Base-by-base conservation (phyloP, 169 alveolate species). In the Sarcocystis neurona region DNA sequence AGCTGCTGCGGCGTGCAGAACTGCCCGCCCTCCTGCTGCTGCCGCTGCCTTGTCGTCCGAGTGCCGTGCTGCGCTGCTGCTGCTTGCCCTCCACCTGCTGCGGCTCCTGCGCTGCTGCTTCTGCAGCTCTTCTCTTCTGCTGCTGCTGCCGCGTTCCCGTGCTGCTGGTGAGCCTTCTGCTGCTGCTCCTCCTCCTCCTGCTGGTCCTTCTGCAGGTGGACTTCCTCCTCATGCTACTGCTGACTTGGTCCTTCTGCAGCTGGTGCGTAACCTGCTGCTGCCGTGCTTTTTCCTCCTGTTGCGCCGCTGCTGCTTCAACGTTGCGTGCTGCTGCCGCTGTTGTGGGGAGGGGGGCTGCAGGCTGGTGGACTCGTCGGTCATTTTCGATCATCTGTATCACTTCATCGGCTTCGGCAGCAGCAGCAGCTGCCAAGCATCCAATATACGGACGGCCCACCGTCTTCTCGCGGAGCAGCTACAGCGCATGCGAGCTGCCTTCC, bases 401-500 rank as follows among this genome's bases (percentile, higher is more conserved):
- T 72, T 87, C 44, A 30, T 78, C 43, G 91, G 91, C 39, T 75
- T 41, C 72, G 91, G 91, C 63, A 47, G 80, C 3, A 43, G 78
- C 47, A 32, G 72, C n/a, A 8, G 77, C 44, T 39, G 41, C 72
- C 88, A 85, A 18, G 82, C 72, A 12, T 82, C 84, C 30, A 41
- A 60, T 30, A 44, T 68, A 39, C 77, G 68, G 27, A 44, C 82
- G 8, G 84, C 90, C 23, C 84, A 60, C 77, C 43, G 47, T 10
- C 80, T 85, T 41, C 43, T 85, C n/a, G 58, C 18, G 43, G 88
- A 44, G 20, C 44, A 79, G 44, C n/a, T n/a, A n/a, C 53, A 30
- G 50, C 70, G 74, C 0, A 0, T 50, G 32, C 20, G 34, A 44
- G 70, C 37, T 5, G 3, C 39, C 72, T 70, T 44, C 41, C 72